Percentiles rank a stretch among this genome's conserved stretches.
Conservation (phyloP, 2,329 filamentous ascomycete species). For the Phoma herbarum region DNA sequence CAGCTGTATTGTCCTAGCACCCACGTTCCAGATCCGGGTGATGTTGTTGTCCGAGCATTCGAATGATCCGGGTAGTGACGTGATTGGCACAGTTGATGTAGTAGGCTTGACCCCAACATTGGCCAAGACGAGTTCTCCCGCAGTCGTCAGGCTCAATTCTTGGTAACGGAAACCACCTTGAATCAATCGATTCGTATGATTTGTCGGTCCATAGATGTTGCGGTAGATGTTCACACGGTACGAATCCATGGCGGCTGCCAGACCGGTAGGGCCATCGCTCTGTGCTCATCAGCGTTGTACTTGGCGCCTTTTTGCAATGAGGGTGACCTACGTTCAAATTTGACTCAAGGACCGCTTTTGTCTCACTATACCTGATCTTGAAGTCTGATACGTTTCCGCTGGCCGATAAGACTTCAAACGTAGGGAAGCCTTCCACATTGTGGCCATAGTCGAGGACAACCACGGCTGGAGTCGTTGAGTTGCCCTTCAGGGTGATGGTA, state of each 20-base stretch:
- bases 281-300: no score
- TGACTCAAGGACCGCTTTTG: neutral
- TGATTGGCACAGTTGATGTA: neutral
- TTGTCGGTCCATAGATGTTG: neutral
- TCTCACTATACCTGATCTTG: conserved; percentile 14
- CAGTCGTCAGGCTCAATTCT: neutral
- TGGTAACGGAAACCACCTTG: neutral
- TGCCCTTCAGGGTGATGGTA: conserved; percentile 2
- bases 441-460: conserved; percentile 25
- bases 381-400: conserved; percentile 22
- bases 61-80: neutral
- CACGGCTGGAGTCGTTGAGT: neutral
- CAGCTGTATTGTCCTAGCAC: neutral
- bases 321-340: neutral
- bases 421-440: conserved; percentile 27
- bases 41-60: neutral
- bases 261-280: neutral
- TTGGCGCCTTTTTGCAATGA: no score
- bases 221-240: neutral
- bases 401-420: conserved; percentile 24
- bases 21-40: neutral
- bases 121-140: neutral
- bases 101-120: neutral
- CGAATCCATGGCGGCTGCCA: neutral
- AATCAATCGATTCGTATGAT: neutral